Conservation (phyloP, 768 basidiomycete genomes). For the Crucibulum laeve region DNA sequence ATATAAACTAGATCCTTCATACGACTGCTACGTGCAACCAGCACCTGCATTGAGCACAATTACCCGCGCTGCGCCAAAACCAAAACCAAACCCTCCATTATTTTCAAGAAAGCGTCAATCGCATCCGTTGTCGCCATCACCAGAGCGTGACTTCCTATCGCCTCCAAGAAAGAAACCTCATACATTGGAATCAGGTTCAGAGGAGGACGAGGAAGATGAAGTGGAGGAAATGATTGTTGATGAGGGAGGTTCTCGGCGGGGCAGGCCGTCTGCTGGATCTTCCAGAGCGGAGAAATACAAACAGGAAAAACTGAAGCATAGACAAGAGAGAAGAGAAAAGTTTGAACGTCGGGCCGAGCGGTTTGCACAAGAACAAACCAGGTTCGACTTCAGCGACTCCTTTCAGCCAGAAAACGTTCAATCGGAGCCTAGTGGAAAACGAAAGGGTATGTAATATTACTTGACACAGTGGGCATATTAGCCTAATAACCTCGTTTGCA, state of each 20-base stretch:
- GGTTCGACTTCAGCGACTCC: constrained; percentile 15
- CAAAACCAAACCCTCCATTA: constrained; percentile 8
- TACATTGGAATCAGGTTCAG: constrained; percentile 1
- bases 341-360: constrained; percentile 20
- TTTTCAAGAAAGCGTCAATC: constrained; percentile 14
- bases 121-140: constrained; percentile 6
- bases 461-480: not conserved
- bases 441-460: constrained; percentile 36
- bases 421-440: constrained; percentile 30
- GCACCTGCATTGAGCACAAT: constrained; percentile 35
- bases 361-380: constrained; percentile 5
- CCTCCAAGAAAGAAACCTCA: not conserved
- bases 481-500: constrained; percentile 10
- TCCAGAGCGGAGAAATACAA: constrained; percentile 18
- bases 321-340: constrained; percentile 26
- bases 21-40: constrained; percentile 55
- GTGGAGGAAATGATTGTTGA: constrained; percentile 49
- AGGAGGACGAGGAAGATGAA: constrained; percentile 35
- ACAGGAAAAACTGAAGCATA: constrained; percentile 27
- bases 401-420: constrained; percentile 15
- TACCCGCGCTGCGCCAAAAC: constrained; percentile 16
- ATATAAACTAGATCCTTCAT: constrained; percentile 75
- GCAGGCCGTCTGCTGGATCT: constrained; percentile 14
- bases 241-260: constrained; percentile 18
- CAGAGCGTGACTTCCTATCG: not conserved